phyloP scores from a whole-genome alignment of 139 green algal species.

The Tetradesmus lagerheimii region DNA sequence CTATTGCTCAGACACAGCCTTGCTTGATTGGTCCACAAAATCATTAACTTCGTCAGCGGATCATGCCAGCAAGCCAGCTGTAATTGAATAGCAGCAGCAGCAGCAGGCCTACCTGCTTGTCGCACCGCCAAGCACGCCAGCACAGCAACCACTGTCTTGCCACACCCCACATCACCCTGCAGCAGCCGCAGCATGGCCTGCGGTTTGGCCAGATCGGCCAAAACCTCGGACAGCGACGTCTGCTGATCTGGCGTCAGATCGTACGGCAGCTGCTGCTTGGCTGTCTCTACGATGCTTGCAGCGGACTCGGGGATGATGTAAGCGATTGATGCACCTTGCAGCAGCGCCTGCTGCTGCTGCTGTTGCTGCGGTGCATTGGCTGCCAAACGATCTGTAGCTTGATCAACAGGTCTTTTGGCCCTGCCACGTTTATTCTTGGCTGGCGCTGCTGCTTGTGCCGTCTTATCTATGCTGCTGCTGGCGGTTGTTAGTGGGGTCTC shows the following conservation, averaged over 20 bases:
- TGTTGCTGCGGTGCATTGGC: neutral
- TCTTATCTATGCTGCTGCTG: neutral
- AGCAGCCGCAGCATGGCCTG: slow-evolving; percentile 88
- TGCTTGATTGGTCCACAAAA: no score
- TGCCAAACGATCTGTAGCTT: neutral
- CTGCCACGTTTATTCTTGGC: neutral
- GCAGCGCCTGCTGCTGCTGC: slow-evolving; percentile 18
- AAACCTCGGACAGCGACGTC: slow-evolving; percentile 62
- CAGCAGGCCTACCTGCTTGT: slow-evolving; percentile 50
- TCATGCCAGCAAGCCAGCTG: no score
- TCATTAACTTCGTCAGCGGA: no score
- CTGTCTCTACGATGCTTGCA: neutral
- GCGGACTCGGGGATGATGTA: slow-evolving; percentile 7
- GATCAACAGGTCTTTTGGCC: neutral
- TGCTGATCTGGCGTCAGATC: slow-evolving; percentile 67
- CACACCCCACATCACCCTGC: slow-evolving; percentile 96
- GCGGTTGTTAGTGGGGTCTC: neutral
- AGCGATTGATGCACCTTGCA: neutral
- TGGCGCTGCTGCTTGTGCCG: neutral
- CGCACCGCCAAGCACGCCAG: slow-evolving; percentile 79
- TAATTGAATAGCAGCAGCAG: neutral
- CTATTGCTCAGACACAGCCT: no score
- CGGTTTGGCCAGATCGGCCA: slow-evolving; percentile 63
- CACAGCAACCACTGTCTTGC: slow-evolving; percentile 95
- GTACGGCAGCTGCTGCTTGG: slow-evolving; percentile 57